Evolutionary conservation across 2,329 filamentous ascomycete species (phyloP).

Genomic region (Tolypocladium tropicale): DNA sequence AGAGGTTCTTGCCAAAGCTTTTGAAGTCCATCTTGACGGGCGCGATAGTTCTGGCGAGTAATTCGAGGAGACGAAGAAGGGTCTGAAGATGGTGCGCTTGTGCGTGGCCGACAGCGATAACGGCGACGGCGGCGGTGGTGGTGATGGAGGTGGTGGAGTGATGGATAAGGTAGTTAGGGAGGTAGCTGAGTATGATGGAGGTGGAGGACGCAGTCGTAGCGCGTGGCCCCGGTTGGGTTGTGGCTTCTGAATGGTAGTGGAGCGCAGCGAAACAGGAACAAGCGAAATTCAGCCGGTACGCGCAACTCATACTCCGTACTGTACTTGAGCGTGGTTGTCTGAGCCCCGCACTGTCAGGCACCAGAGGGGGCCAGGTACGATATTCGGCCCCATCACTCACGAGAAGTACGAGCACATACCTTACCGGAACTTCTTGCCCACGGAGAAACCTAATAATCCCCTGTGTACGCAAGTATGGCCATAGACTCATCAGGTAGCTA

Average conservation of each 20-base stretch:
- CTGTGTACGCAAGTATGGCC: no score
- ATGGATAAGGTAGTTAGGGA: no score
- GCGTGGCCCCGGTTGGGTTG: no score
- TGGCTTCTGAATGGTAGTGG: background rate
- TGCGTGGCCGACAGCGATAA: background rate
- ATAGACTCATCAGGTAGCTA: no score
- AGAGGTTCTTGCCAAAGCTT: constrained; percentile 45
- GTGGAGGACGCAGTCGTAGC: background rate
- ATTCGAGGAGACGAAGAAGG: background rate
- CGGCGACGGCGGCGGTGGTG: background rate
- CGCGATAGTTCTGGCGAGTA: background rate
- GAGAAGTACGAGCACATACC: background rate
- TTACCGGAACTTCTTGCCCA: no score
- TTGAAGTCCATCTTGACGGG: constrained; percentile 45
- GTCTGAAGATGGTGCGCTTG: background rate
- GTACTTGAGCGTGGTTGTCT: no score
- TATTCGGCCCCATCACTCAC: no score
- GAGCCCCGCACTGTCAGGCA: no score
- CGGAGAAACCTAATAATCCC: no score
- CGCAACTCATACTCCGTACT: no score
- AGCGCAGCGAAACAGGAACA: background rate
- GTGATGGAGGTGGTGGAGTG: background rate
- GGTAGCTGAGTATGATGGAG: no score
- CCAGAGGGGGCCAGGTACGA: no score
- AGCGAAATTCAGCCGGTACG: background rate